Conservation (phyloP, 768 basidiomycete genomes). For the Panaeolus cyanescens region DNA sequence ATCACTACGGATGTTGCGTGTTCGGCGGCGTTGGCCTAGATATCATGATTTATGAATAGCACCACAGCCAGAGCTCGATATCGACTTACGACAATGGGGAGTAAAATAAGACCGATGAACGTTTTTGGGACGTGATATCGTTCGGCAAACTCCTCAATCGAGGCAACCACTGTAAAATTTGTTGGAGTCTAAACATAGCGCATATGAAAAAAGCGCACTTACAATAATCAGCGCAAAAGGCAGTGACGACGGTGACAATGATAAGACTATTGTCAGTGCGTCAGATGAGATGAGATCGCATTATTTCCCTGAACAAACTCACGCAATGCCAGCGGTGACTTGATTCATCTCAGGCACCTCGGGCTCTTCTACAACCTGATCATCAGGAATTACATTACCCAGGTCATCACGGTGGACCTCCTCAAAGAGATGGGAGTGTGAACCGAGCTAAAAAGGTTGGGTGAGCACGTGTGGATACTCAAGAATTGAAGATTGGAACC, state of each 20-base stretch:
- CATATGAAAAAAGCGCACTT: constrained; percentile 30
- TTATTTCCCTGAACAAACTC: constrained; percentile 24
- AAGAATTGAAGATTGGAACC: constrained; percentile 34
- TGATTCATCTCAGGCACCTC: constrained; percentile 68
- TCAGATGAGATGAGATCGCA: background rate
- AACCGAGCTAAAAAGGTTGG: constrained; percentile 53
- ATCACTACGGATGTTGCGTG: constrained; percentile 88
- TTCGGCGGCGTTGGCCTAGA: constrained; percentile 80
- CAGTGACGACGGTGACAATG: constrained; percentile 74
- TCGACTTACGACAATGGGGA: constrained; percentile 79
- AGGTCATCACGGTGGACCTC: constrained; percentile 8
- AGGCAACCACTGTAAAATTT: constrained; percentile 72
- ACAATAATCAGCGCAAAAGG: constrained; percentile 90
- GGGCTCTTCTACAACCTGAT: constrained; percentile 30
- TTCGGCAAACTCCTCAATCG: constrained; percentile 88
- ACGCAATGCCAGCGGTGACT: constrained; percentile 61
- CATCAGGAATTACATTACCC: background rate
- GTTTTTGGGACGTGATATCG: constrained; percentile 80
- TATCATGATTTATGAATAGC: background rate
- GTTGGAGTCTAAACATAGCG: constrained; percentile 22
- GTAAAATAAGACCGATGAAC: constrained; percentile 84
- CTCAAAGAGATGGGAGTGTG: constrained; percentile 69
- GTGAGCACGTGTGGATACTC: background rate
- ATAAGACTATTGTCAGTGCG: constrained; percentile 50
- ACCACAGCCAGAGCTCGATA: background rate